Percentiles rank a stretch among this genome's conserved stretches.
phyloP scores from a whole-genome alignment of 805 yeast genomes.

The Candida arabinofermentans region DNA sequence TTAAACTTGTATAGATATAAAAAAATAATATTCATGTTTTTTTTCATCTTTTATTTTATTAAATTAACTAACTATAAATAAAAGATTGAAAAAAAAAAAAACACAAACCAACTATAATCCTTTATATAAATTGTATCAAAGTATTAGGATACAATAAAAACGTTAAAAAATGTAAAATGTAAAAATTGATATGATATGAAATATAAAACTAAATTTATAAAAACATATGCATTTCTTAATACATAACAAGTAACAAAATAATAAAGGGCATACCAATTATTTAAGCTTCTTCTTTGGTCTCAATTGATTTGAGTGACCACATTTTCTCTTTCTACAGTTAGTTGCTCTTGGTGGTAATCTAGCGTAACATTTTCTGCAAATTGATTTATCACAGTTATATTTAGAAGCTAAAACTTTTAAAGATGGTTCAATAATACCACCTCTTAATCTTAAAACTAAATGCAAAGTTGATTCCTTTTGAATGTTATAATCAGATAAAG shows the following conservation, averaged over 20 bases:
- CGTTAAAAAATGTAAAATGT: too few species aligned
- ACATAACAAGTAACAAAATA: slow-evolving; percentile 4
- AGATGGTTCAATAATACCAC: slow-evolving; percentile 97
- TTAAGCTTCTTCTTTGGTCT: slow-evolving; percentile 99
- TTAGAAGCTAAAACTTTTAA: slow-evolving; percentile 98
- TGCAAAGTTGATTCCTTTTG: slow-evolving; percentile 81
- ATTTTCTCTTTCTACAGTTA: slow-evolving; percentile 99
- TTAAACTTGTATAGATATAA: not conserved
- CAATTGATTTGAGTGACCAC: slow-evolving; percentile 99
- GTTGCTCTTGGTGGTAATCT: slow-evolving; percentile 99
- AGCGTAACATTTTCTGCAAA: slow-evolving; percentile 99
- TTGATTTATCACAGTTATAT: slow-evolving; percentile 99
- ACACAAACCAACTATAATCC: slow-evolving; percentile 6
- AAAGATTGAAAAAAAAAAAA: too few species aligned
- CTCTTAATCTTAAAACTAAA: slow-evolving; percentile 65
- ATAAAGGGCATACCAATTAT: slow-evolving; percentile 49
- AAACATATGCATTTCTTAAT: slow-evolving; percentile 2
- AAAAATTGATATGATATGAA: not conserved
- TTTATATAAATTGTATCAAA: too few species aligned
- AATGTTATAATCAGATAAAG: slow-evolving; percentile 90
- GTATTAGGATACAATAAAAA: too few species aligned
- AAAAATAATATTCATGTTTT: not conserved
- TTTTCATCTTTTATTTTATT: slow-evolving; percentile 1
- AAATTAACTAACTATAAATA: too few species aligned
- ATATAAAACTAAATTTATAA: slow-evolving; percentile 5